Base-by-base conservation (phyloP, 768 basidiomycete genomes). In the Serendipita sp. region DNA sequence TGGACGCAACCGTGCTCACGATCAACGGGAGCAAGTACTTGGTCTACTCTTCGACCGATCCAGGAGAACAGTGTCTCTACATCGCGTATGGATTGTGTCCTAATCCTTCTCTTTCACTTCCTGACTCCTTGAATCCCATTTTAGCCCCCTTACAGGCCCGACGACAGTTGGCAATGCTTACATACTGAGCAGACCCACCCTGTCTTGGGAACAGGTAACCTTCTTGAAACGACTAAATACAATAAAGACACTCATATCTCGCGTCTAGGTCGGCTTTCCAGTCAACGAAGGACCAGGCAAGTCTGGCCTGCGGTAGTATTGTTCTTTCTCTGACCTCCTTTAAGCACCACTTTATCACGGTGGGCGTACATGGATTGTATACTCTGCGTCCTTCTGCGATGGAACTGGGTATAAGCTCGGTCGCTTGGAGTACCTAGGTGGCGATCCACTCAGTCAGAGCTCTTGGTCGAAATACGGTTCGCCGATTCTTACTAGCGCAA, bases 201-300 rank as follows among this genome's bases (percentile, higher is more conserved):
- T 7, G 5, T 41, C 41, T 13, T 41, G 41, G 41, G 41, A 41
- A 41, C 41, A 41, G 13, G 41, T 41, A 24, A 24, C 24, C 24
- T 41, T 5, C 7, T 7, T 41, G 41, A 13, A 41, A 41, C 41
- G 41, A 24, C 24, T 24, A 24, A 24, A 24, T 24, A 24, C 24
- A 24, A 24, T 24, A 24, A 24, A 24, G 24, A 24, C 24, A 24
- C 24, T 24, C 24, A 24, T 24, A 24, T 24, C 24, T 24, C 24
- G 24, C 24, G 24, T 24, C 24, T 24, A 24, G 24, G 24, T 24
- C 24, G 24, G 24, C 24, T 24, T 24, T 24, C 24, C 24, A 11
- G 64, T 65, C 13, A 58, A 58, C 38, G 65, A 65, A 35, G 65
- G 65, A n/a, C 65, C 65, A 34, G 64, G 51, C 34, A 65, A 11